phyloP scores from a whole-genome alignment of 306 rosid species.

The barrel medic (Medicago truncatula) region DNA sequence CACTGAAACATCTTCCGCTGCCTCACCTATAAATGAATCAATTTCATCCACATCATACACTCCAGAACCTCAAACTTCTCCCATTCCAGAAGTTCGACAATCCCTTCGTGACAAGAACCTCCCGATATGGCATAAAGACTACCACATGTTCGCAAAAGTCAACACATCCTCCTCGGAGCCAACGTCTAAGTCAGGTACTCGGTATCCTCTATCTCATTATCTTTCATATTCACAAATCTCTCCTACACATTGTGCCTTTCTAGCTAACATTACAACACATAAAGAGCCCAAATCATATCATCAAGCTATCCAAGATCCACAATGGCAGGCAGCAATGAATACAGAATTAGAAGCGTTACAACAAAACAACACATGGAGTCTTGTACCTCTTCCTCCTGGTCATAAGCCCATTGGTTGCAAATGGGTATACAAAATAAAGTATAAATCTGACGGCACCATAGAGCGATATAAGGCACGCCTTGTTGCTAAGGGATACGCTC shows the following conservation, averaged over 20 bases:
- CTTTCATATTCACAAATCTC: constrained; percentile 6
- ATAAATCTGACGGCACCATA: background rate
- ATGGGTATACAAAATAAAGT: background rate
- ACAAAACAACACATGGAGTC: background rate
- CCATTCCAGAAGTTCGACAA: background rate
- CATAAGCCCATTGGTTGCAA: background rate
- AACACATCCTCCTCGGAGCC: background rate
- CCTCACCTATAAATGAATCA: background rate
- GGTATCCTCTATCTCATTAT: background rate
- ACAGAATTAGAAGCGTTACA: background rate
- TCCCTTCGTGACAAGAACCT: background rate
- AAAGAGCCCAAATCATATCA: background rate
- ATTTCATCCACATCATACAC: background rate
- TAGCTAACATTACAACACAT: constrained; percentile 18
- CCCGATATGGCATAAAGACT: background rate
- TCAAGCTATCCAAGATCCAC: constrained; percentile 2
- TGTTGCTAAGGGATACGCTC: background rate
- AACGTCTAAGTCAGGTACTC: background rate
- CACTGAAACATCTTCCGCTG: background rate
- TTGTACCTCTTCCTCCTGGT: background rate
- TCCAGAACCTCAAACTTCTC: background rate
- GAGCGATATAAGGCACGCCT: background rate
- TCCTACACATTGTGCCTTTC: background rate
- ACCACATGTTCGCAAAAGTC: background rate
- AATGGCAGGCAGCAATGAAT: background rate